Evolutionary conservation across 140 eudicot species (phyloP).

Genomic region (Bidens hawaiensis): DNA sequence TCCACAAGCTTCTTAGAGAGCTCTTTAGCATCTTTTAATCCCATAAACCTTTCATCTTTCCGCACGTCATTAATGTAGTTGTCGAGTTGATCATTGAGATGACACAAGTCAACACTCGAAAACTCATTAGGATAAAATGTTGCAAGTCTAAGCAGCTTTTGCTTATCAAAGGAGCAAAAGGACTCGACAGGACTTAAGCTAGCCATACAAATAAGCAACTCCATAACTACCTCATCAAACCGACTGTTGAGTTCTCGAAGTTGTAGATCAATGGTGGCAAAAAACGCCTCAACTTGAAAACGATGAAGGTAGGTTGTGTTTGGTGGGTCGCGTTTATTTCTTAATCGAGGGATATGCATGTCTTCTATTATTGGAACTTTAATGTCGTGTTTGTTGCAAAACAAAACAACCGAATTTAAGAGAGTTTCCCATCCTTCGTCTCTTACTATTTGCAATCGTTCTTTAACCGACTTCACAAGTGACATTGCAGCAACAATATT

Average conservation of each 20-base stretch:
- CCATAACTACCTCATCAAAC: constrained; percentile 7
- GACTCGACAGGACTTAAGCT: constrained; percentile 8
- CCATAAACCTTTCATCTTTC: constrained; percentile 7
- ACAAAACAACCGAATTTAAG: background rate
- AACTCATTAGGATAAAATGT: constrained; percentile 13
- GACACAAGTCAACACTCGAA: constrained; percentile 6
- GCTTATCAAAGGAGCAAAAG: constrained; percentile 2
- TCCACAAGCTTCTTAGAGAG: constrained; percentile 10
- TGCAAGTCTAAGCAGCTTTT: constrained; percentile 12
- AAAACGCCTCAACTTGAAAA: constrained; percentile 13
- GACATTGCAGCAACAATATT: background rate
- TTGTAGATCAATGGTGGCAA: background rate
- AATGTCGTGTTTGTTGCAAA: constrained; percentile 7
- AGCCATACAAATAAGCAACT: constrained; percentile 14
- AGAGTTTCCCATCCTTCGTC: constrained; percentile 9
- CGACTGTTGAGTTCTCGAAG: constrained; percentile 12
- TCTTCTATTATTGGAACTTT: constrained; percentile 15
- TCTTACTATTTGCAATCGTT: constrained; percentile 6
- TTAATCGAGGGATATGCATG: background rate
- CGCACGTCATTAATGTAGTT: constrained; percentile 7
- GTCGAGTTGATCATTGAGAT: constrained; percentile 12
- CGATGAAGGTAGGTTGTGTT: constrained; percentile 7
- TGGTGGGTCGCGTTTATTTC: background rate
- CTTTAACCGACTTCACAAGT: background rate
- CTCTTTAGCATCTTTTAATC: constrained; percentile 18